Evolutionary conservation across 352 stramenopile genomes (phyloP), one percentile per base, ranked within the genome.

Genomic region (Discostella stelligera): DNA sequence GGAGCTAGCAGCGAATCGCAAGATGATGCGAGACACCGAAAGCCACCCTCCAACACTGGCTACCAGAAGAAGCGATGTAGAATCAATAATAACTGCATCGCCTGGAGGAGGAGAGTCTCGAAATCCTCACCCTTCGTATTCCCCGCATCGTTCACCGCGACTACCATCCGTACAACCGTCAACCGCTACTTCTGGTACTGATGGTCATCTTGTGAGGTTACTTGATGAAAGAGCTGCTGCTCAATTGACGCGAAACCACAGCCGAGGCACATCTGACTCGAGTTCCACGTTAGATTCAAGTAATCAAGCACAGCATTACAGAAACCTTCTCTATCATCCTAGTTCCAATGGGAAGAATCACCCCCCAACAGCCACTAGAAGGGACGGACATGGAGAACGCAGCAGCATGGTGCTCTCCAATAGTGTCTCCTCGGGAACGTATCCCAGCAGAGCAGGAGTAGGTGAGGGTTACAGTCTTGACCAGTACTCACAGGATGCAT

Each of bases 181-280:
- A 39, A 74, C 66, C 5, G 55, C 30, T 23, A 62, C 61, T 32
- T 62, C 52, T n/a, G 55, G 37, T 48, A 20, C 55, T n/a, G 64
- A 75, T 46, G 77, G 77, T 54, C 70, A 74, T 66, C 66, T 84
- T 54, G 66, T 80, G 10, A 52, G 71, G 20, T 68, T 84, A 44
- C 77, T 84, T 9, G 77, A 84, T 63, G 71, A 84, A 67, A 71
- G 77, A 30, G 77, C 77, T 5, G 71, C 69, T 48, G 58, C 66
- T 68, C 77, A 84, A 56, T 75, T 59, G 39, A 62, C 41, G 66
- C 52, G 70, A 61, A 16, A 64, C 4, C 41, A 56, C 48, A 63
- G 50, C 67, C n/a, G 59, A 14, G 44, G 3, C 37, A 58, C 58
- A 30, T 72, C 67, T 65, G 27, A 41, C 48, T 72, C 67, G 32